These are phyloP conservation scores for Rhizophlyctis rosea DNA, from an alignment of 192 early-diverging fungal species.

Conservation along the genomic window DNA sequence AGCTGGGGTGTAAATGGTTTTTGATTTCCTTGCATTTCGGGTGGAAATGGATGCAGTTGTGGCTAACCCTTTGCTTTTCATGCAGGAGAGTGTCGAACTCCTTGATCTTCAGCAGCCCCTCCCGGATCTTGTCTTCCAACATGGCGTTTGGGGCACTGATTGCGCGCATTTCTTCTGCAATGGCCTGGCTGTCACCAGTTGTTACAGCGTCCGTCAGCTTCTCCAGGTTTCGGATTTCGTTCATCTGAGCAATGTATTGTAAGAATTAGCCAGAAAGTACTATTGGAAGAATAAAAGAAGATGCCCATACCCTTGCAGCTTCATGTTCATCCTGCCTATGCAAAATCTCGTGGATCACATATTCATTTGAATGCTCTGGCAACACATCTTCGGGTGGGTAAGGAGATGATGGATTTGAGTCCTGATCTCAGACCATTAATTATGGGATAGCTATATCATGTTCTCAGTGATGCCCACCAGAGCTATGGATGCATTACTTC, in stretches of 20 bases:
- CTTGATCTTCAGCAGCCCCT: conserved; percentile 36
- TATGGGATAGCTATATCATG: background rate
- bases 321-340: conserved; percentile 7
- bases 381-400: background rate
- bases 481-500: background rate
- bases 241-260: background rate
- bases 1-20: too few relatives aligned
- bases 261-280: background rate
- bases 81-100: conserved; percentile 36
- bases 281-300: too few relatives aligned
- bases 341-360: conserved; percentile 7
- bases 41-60: background rate
- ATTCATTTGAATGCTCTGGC: background rate
- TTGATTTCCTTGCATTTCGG: too few relatives aligned
- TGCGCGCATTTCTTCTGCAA: background rate
- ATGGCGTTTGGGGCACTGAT: background rate
- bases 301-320: background rate
- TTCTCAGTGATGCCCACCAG: background rate
- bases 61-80: conserved; percentile 33
- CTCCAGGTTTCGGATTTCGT: background rate
- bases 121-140: conserved; percentile 16
- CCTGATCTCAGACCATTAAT: background rate
- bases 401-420: background rate
- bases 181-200: background rate
- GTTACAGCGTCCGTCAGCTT: conserved; percentile 1